Evolutionary conservation across 2,329 filamentous ascomycete genomes (phyloP), one percentile per base, ranked within the genome.

Genomic region (Alternaria triticina): DNA sequence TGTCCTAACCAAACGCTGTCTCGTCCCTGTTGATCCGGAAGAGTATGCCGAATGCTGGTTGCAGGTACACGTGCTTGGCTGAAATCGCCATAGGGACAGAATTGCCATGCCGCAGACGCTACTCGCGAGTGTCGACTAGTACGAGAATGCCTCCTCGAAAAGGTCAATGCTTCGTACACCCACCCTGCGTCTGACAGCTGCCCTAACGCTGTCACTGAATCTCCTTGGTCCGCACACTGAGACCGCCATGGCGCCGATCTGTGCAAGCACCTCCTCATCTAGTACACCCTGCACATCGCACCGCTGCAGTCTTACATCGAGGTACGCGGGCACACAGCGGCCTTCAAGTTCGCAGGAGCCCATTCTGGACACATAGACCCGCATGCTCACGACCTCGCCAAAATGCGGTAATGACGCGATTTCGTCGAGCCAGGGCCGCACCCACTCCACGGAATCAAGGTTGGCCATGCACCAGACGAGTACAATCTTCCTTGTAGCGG

Each of bases 381-480:
- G 89, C 74, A 97, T 90, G 64, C 88, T 89, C 28, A 98, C 86
- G n/a, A 97, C 85, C 33, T 97, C 91, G 57, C 90, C 87, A 55
- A 93, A 89, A 70, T 89, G 86, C 13, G 91, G 90, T 85, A 97
- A 89, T 54, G 86, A 85, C 36, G 97, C 85, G 54, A 97, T 91
- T 72, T 89, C 85, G 6, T 90, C 92, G 88, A 93, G 92, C 90
- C 92, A 97, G 1, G 92, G 91, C 6, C 91, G 87, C 54, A 96
- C 91, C 94, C 94, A 97, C 77, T 96, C 92, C 6, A 97, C 85
- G 51, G 93, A 89, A 70, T 96, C 90, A 33, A 90, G 90, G 58
- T 92, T 91, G 57, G 94, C 91, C 64, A 97, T 90, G 71, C 96
- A 90, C 94, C 95, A 97, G 59, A 97, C 87, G 3, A 97, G 87